Conservation (phyloP, 345 rosid genomes). For the Conringia planisiliqua region DNA sequence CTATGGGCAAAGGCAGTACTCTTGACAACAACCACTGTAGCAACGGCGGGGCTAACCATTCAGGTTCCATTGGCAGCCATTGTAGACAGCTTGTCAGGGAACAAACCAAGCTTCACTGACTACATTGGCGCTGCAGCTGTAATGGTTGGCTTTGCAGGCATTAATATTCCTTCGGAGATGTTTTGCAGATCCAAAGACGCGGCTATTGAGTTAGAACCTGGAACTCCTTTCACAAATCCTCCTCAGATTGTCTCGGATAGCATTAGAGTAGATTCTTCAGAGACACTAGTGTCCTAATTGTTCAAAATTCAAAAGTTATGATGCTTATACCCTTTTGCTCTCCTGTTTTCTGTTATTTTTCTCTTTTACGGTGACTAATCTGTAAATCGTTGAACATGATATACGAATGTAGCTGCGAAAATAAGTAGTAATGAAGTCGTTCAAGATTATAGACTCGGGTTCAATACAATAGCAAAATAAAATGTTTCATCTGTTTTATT, state of each 20-base stretch:
- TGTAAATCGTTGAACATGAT: conserved; percentile 8
- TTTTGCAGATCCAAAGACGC: conserved; percentile 46
- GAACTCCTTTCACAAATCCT: conserved; percentile 19
- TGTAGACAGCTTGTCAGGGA: conserved; percentile 70
- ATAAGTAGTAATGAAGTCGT: conserved; percentile 3
- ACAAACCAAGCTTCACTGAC: conserved; percentile 61
- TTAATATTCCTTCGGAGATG: conserved; percentile 65
- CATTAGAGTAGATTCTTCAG: background rate
- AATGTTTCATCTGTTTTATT: background rate
- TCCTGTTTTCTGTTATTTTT: background rate
- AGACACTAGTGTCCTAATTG: background rate
- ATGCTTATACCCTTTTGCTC: background rate
- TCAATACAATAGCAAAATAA: background rate
- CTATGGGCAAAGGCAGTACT: conserved; percentile 95
- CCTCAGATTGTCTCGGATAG: conserved; percentile 16
- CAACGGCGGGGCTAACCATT: conserved; percentile 88
- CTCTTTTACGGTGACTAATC: background rate
- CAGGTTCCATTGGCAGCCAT: conserved; percentile 96
- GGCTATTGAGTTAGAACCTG: conserved; percentile 38
- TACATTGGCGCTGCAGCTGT: conserved; percentile 85
- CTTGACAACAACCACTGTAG: conserved; percentile 86
- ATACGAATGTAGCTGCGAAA: background rate
- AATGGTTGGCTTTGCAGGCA: conserved; percentile 86
- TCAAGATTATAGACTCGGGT: background rate
- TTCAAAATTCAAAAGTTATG: background rate